Percentiles rank a stretch among this genome's conserved stretches.
phyloP scores from a whole-genome alignment of 768 basidiomycete genomes.

The Imleria badia region DNA sequence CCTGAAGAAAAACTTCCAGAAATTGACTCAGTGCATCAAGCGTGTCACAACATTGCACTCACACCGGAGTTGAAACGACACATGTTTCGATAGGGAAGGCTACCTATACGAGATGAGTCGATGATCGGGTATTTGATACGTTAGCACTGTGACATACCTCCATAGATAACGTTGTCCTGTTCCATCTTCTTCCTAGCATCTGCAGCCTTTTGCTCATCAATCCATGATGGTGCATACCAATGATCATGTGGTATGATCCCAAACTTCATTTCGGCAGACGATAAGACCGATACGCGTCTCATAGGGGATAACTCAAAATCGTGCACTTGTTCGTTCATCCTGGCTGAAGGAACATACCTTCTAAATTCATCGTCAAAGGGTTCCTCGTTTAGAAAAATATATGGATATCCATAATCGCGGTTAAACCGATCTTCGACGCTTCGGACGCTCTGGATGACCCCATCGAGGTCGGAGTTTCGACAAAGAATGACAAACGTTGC shows the following conservation, averaged over 20 bases:
- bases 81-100: constrained; percentile 62
- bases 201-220: constrained; percentile 64
- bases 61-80: constrained; percentile 75
- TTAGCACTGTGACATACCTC: constrained; percentile 34
- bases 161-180: constrained; percentile 45
- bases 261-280: constrained; percentile 49
- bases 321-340: not conserved
- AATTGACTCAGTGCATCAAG: not conserved
- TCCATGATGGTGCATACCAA: constrained; percentile 72
- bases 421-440: constrained; percentile 64
- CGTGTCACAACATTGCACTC: constrained; percentile 17
- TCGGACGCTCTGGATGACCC: constrained; percentile 48
- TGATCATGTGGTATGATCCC: constrained; percentile 58
- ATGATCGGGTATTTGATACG: not conserved
- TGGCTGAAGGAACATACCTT: constrained; percentile 24
- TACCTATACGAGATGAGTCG: not conserved
- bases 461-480: constrained; percentile 46
- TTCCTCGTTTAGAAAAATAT: constrained; percentile 66
- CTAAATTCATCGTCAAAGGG: constrained; percentile 55
- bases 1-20: constrained; percentile 50
- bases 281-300: constrained; percentile 39
- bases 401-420: constrained; percentile 54
- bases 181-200: constrained; percentile 54
- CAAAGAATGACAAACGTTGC: constrained; percentile 61
- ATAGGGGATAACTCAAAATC: constrained; percentile 16